Conservation (phyloP, 2,329 filamentous ascomycete genomes). For the Dothideomycetidae sp. region DNA sequence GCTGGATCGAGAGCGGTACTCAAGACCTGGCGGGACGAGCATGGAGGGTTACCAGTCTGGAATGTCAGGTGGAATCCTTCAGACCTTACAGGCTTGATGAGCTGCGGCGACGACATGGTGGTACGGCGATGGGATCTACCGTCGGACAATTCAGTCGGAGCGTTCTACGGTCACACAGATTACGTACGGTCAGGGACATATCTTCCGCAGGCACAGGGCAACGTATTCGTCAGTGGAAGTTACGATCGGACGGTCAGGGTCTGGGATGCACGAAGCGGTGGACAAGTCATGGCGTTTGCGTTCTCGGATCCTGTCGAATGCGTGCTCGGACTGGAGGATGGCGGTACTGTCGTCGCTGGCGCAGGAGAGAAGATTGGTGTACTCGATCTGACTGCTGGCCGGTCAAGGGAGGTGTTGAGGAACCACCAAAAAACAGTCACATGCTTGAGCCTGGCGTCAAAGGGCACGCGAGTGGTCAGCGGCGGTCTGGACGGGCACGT, state of each 20-base stretch:
- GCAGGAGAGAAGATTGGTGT: slow-evolving; percentile 80
- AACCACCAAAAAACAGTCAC: slow-evolving; percentile 99
- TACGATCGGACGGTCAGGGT: slow-evolving; percentile 89
- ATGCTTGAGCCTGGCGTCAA: slow-evolving; percentile 65
- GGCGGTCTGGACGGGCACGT: slow-evolving; percentile 90
- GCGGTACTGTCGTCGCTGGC: slow-evolving; percentile 72
- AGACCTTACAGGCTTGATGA: slow-evolving; percentile 74
- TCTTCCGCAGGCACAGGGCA: slow-evolving; percentile 57
- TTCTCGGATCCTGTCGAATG: slow-evolving; percentile 79
- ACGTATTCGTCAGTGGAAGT: slow-evolving; percentile 69
- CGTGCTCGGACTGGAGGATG: slow-evolving; percentile 74
- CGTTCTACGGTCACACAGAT: slow-evolving; percentile 76
- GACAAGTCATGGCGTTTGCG: slow-evolving; percentile 79
- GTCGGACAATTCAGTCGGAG: slow-evolving; percentile 57
- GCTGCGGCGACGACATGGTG: slow-evolving; percentile 80
- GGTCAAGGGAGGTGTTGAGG: slow-evolving; percentile 69
- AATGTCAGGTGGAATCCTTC: slow-evolving; percentile 74
- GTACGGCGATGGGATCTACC: slow-evolving; percentile 91
- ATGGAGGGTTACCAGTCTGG: slow-evolving; percentile 80
- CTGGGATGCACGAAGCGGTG: slow-evolving; percentile 72
- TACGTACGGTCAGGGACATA: slow-evolving; percentile 83
- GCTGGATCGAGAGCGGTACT: slow-evolving; percentile 77
- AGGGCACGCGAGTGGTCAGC: slow-evolving; percentile 66
- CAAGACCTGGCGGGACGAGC: slow-evolving; percentile 79
- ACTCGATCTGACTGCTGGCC: slow-evolving; percentile 80